Evolutionary conservation across 176 grass and related monocot genomes (phyloP).

Genomic region (Bromus sterilis): DNA sequence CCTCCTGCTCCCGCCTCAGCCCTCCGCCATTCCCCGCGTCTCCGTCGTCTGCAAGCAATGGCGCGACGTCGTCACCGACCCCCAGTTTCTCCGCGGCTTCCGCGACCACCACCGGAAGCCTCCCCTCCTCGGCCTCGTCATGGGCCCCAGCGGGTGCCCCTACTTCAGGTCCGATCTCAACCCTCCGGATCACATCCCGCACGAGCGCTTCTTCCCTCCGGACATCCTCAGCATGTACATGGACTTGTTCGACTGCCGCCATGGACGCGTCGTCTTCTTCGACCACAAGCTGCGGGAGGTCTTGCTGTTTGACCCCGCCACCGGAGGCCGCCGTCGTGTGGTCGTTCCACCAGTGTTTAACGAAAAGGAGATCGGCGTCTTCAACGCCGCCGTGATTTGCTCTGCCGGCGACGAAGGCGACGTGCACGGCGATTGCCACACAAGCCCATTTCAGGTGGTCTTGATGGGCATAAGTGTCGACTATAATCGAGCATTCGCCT

Average conservation of each 20-base stretch:
- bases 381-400: neutral
- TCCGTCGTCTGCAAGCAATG: neutral
- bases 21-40: neutral
- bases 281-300: neutral
- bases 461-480: neutral
- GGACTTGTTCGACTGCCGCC: neutral
- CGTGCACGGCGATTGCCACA: constrained; percentile 4
- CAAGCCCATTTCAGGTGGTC: constrained; percentile 1
- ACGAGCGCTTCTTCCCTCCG: neutral
- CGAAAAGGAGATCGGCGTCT: neutral
- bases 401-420: neutral
- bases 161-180: neutral
- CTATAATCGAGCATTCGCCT: neutral
- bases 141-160: accelerated
- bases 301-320: neutral
- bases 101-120: neutral
- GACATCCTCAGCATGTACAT: neutral
- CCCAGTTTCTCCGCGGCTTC: neutral
- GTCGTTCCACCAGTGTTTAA: neutral
- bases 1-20: neutral
- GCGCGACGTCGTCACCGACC: neutral
- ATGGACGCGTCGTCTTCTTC: neutral
- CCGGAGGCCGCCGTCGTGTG: neutral
- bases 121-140: constrained; percentile 9
- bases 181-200: neutral